phyloP scores from a whole-genome alignment of 306 rosid genomes.

The Neltuma alba region DNA sequence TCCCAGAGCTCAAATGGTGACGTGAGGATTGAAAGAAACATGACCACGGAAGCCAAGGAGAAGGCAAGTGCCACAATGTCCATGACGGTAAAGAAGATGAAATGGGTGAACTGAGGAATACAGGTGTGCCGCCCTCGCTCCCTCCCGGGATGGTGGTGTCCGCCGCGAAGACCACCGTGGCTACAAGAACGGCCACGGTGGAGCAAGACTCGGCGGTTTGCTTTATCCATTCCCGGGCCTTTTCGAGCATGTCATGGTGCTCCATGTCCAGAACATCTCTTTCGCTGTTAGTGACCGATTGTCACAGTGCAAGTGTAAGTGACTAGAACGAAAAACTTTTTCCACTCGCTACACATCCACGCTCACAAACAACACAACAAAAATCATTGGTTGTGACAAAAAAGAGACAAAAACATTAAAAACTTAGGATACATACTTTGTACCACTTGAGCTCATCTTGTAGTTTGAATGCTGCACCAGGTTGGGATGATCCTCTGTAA shows the following conservation, averaged over 20 bases:
- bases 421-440: constrained; percentile 7
- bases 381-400: too few relatives aligned
- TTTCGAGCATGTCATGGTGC: too few relatives aligned
- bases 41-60: constrained; percentile 42
- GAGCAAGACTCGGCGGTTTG: too few relatives aligned
- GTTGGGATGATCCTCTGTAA: neutral
- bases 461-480: constrained; percentile 44
- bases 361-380: neutral
- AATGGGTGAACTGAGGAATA: constrained; percentile 5
- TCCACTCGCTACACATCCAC: too few relatives aligned
- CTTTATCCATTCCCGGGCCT: too few relatives aligned
- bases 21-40: constrained; percentile 46
- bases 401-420: too few relatives aligned
- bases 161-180: constrained; percentile 41
- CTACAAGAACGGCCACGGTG: constrained; percentile 38
- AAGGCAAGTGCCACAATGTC: constrained; percentile 35
- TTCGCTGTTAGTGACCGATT: too few relatives aligned
- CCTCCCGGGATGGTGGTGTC: constrained; percentile 38
- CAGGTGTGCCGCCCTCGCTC: neutral
- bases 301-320: too few relatives aligned
- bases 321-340: too few relatives aligned
- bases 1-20: constrained; percentile 34
- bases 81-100: constrained; percentile 38
- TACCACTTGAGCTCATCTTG: constrained; percentile 48
- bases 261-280: too few relatives aligned